These are phyloP conservation scores for Aspergillus japonicus DNA, from an alignment of 2,329 filamentous ascomycete genomes.

Conservation along the genomic window DNA sequence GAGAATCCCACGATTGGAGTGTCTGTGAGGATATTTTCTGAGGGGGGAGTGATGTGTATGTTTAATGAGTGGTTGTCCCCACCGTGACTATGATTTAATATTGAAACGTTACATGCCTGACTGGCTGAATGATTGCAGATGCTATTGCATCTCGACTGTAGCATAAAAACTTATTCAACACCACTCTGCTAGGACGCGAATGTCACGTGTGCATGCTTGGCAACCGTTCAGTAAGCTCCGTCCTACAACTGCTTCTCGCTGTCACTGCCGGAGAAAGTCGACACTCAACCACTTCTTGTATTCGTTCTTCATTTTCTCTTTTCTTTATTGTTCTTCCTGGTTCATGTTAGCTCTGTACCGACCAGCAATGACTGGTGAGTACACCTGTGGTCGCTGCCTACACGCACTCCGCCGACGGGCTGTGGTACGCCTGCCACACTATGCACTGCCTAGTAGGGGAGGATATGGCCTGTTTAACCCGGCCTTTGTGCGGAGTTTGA, in stretches of 20 bases:
- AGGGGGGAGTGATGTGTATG: not conserved
- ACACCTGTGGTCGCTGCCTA: constrained; percentile 43
- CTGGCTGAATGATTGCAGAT: no score
- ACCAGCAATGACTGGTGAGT: constrained; percentile 39
- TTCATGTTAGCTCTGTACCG: not conserved
- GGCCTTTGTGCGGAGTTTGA: constrained; percentile 29
- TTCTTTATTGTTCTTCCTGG: not conserved
- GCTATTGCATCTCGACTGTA: not conserved
- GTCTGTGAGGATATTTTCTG: constrained; percentile 72
- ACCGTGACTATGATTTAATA: not conserved
- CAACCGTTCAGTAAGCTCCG: not conserved
- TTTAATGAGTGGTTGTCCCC: not conserved
- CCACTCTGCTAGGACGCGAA: not conserved
- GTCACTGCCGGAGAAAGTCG: not conserved
- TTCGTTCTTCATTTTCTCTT: no score
- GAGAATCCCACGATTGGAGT: constrained; percentile 64
- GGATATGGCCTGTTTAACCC: constrained; percentile 24
- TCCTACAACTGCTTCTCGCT: not conserved
- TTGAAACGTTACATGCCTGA: not conserved
- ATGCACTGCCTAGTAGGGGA: constrained; percentile 20
- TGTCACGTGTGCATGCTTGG: constrained; percentile 1
- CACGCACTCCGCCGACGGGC: constrained; percentile 35
- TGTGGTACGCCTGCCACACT: constrained; percentile 16
- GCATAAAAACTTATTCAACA: not conserved
- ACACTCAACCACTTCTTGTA: not conserved